A percentile compares a stretch with the other conserved stretches of the same genome.
Evolutionary conservation across 768 basidiomycete genomes (phyloP).

Genomic region (Mycena kentingensis): DNA sequence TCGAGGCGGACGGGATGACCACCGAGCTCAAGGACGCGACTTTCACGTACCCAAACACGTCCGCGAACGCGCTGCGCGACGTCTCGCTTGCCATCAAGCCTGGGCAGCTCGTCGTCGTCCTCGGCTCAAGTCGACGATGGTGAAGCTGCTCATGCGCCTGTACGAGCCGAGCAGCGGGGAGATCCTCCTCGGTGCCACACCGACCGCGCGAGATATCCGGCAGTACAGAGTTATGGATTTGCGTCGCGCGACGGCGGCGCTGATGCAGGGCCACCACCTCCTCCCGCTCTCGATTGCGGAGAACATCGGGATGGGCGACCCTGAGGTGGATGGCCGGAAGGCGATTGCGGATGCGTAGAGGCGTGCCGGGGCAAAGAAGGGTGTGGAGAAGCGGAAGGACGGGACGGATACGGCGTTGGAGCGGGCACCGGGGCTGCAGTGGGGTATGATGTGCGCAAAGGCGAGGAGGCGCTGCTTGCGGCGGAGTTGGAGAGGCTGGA

Average conservation of each 20-base stretch:
- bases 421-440: constrained; percentile 5
- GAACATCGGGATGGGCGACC: constrained; percentile 41
- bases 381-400: constrained; percentile 15
- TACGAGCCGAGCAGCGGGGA: constrained; percentile 37
- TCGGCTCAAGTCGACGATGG: constrained; percentile 46
- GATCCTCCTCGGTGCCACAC: constrained; percentile 28
- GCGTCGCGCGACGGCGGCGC: constrained; percentile 41
- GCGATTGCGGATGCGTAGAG: constrained; percentile 27
- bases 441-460: constrained; percentile 2
- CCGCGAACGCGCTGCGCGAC: constrained; percentile 29
- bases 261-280: constrained; percentile 43
- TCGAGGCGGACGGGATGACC: constrained; percentile 16
- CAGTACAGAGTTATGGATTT: constrained; percentile 35
- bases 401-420: constrained; percentile 20
- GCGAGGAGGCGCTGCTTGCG: constrained; percentile 21
- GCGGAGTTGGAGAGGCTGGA: constrained; percentile 31
- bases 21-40: constrained; percentile 12
- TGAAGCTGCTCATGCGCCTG: constrained; percentile 44
- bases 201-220: constrained; percentile 39
- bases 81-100: constrained; percentile 42
- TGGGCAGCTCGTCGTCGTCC: constrained; percentile 47
- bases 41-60: constrained; percentile 38
- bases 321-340: constrained; percentile 15
- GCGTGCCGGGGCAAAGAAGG: constrained; percentile 28
- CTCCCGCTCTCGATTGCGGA: constrained; percentile 42